Base-by-base conservation (phyloP, 129 eudicot species). In the Pseudognaphalium luteoalbum region DNA sequence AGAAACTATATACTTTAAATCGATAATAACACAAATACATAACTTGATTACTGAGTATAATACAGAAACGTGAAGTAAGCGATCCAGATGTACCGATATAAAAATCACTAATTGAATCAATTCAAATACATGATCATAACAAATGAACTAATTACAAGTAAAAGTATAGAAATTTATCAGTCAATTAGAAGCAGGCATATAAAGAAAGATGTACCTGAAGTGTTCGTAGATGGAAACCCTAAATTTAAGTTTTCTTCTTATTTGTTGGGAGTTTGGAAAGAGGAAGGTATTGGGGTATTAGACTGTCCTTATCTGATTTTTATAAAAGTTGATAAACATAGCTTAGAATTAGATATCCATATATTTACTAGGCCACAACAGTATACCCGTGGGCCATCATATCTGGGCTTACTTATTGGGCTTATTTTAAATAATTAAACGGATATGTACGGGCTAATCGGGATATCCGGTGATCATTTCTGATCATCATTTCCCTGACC, bases 21-120 rank as follows among this genome's bases (percentile, higher is more conserved):
- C 76, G 32, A 71, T 33, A 32, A 59, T 34, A 44, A 60, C 22
- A 60, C 21, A 69, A 58, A 19, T 17, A 69, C 17, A 4, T 44
- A 44, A 3, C 52, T 44, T 44, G 17, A 44, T 12, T n/a, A n/a
- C n/a, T n/a, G n/a, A 3, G 52, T 3, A 4, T 0, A 44, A 44
- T 12, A 44, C 12, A 44, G 29, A 70, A 60, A 19, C 33, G 6
- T 28, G 60, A 60, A 33, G 20, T 60, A 12, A 60, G 41, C 44
- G 71, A 70, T 78, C 71, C 81, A 78, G 81, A 78, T 78, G 37
- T 44, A 69, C 50, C 51, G 68, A 59, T 42, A 62, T 58, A 68
- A 58, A 69, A 69, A 39, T 35, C 12, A 30, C 8, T 50, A 65
- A 75, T 65, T 50, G 4, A 66, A 64, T 75, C 11, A 57, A 39